These are phyloP conservation scores for Pyrus communis DNA, from an alignment of 306 rosid genomes.

Conservation along the genomic window DNA sequence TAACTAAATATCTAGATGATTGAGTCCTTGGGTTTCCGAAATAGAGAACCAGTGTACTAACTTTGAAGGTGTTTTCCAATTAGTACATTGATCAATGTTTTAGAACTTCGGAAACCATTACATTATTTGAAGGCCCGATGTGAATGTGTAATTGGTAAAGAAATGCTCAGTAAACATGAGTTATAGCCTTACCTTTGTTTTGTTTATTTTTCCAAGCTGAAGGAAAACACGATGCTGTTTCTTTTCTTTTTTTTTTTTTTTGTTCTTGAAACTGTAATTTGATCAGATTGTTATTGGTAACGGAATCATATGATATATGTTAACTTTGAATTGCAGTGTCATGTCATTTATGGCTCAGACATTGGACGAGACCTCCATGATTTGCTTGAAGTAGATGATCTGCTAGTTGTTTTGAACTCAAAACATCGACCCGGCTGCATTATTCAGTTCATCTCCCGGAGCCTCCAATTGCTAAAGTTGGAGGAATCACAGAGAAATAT, in stretches of 20 bases:
- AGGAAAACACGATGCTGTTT: background rate
- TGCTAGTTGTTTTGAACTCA: slow-evolving; percentile 46
- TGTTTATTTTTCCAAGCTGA: background rate
- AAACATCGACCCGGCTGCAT: slow-evolving; percentile 70
- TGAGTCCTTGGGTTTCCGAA: too few relatives aligned
- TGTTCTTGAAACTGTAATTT: background rate
- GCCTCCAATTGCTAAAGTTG: slow-evolving; percentile 56
- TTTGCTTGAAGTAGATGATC: slow-evolving; percentile 65
- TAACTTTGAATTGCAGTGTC: slow-evolving; percentile 60
- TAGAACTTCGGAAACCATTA: background rate
- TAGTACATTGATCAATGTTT: background rate
- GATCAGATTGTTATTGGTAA: slow-evolving; percentile 7
- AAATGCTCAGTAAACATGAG: background rate
- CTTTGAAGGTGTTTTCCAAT: background rate
- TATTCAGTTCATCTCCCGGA: slow-evolving; percentile 74
- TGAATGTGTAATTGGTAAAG: background rate
- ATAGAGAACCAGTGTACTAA: background rate
- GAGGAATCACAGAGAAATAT: slow-evolving; percentile 58
- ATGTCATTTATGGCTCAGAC: slow-evolving; percentile 62
- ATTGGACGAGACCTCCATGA: slow-evolving; percentile 49
- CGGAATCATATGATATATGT: slow-evolving; percentile 10
- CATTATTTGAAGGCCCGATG: background rate
- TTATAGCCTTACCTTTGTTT: background rate
- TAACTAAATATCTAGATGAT: too few relatives aligned
- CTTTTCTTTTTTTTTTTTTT: background rate